Base-by-base conservation (phyloP, 148 eudicot genomes). In the Rhododendron vialii region DNA sequence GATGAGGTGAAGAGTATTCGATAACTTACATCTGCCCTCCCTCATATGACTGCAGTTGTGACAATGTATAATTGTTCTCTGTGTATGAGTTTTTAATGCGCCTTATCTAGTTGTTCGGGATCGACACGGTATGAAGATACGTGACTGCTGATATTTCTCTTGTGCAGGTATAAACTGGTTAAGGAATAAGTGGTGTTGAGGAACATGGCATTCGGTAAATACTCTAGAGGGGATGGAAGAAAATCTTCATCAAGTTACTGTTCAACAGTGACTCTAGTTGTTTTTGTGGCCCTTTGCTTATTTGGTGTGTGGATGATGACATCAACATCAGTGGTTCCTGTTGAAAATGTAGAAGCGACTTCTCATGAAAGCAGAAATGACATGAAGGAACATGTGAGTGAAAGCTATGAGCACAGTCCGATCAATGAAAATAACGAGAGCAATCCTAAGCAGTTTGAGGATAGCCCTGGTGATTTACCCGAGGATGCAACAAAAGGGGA, bases 281-380 rank as follows among this genome's bases (percentile, higher is more conserved):
- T 89, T 30, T 95, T 95, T 61, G 94, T 95, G 63, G 95, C 93
- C 78, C 91, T 95, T 84, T 93, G 96, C 86, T 86, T 95, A 79
- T 93, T 92, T 50, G 98, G 96, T 69, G 92, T 95, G 76, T 95
- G 98, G 98, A 95, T 95, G 95, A 86, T 94, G 93, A 89, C 93
- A 69, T 93, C 98, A 26, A 91, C 95, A 0, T 93, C 94, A 7
- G 89, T 91, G 15, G 90, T 89, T 82, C 92, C 96, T 81, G 89
- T 89, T 80, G 91, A 90, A 85, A 93, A 86, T 47, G 74, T 88
- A 20, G 96, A 93, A 77, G 88, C 88, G 50, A 89, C 91, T 48
- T 83, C 87, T 79, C 89, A 91, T 41, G 94, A 92, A 63, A 92
- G 88, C 57, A 91, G 85, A 69, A 84, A 90, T 86, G 92, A 92